Conservation (phyloP, 202 grass and related monocot species). For the Cymbopogon flexuosus region DNA sequence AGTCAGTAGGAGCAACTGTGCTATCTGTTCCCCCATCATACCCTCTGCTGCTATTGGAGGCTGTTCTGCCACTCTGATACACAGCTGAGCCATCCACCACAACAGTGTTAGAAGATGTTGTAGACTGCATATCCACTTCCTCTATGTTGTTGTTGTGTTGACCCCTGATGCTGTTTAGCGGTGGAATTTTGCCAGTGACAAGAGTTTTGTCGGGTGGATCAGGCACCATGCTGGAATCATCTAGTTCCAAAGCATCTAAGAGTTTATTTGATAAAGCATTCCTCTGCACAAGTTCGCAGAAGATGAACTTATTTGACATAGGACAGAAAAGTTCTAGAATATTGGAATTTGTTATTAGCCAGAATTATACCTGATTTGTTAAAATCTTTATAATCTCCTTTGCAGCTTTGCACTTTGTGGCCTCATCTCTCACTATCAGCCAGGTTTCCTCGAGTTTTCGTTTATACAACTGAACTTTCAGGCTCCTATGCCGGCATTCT, state of each 20-base stretch:
- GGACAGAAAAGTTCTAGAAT: background rate
- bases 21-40: conserved; percentile 21
- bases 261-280: conserved; percentile 61
- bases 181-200: conserved; percentile 23
- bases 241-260: conserved; percentile 22
- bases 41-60: conserved; percentile 11
- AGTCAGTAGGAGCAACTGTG: conserved; percentile 28
- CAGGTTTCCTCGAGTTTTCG: conserved; percentile 80
- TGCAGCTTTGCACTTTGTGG: conserved; percentile 84
- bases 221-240: conserved; percentile 15
- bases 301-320: background rate
- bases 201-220: conserved; percentile 43
- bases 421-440: conserved; percentile 62
- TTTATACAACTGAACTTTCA: conserved; percentile 73
- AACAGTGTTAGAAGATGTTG: background rate
- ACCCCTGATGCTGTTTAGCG: conserved; percentile 22
- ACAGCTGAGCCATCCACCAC: background rate
- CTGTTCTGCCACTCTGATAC: conserved; percentile 32
- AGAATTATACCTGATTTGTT: conserved; percentile 66
- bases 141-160: background rate
- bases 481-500: conserved; percentile 68
- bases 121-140: conserved; percentile 25
- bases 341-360: background rate
- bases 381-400: conserved; percentile 81
- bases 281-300: conserved; percentile 45